Percentiles rank a stretch among this genome's conserved stretches.
phyloP scores from a whole-genome alignment of 1,139 yeast species.

The Yamadazyma atlantica region DNA sequence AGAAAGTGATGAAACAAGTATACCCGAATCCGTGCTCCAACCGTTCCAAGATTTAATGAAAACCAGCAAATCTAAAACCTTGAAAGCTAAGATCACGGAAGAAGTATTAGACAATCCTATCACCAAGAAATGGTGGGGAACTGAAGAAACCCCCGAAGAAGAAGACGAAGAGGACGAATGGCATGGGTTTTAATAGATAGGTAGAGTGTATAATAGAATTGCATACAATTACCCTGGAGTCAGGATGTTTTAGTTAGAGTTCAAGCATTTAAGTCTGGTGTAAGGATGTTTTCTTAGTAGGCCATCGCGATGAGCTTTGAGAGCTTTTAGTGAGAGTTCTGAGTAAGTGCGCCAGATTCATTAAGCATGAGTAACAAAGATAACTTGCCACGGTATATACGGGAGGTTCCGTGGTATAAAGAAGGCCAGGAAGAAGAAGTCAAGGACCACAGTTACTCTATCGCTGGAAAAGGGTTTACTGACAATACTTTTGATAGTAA shows the following conservation, averaged over 20 bases:
- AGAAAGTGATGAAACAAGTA: conserved; percentile 46
- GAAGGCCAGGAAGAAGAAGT: conserved; percentile 26
- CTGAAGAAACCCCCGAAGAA: conserved; percentile 26
- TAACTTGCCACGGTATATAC: conserved; percentile 21
- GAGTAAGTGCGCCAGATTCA: no score
- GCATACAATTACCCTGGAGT: no score
- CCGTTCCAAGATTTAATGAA: conserved; percentile 59
- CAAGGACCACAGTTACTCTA: conserved; percentile 22
- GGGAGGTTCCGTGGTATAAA: conserved; percentile 14
- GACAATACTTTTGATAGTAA: conserved; percentile 60
- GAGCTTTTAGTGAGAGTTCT: no score
- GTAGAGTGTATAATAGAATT: background rate
- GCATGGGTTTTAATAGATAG: conserved; percentile 26
- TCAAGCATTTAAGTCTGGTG: no score
- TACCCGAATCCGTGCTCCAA: conserved; percentile 52
- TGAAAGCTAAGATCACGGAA: conserved; percentile 62
- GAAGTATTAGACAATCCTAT: conserved; percentile 69
- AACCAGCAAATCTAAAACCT: conserved; percentile 56
- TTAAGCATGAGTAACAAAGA: background rate
- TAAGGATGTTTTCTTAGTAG: no score
- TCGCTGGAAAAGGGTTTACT: conserved; percentile 14
- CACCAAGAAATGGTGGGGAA: conserved; percentile 64
- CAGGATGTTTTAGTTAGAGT: no score
- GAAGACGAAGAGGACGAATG: conserved; percentile 27
- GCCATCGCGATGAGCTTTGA: no score